phyloP scores from a whole-genome alignment of 139 green algal species.

The Trebouxia sp. region DNA sequence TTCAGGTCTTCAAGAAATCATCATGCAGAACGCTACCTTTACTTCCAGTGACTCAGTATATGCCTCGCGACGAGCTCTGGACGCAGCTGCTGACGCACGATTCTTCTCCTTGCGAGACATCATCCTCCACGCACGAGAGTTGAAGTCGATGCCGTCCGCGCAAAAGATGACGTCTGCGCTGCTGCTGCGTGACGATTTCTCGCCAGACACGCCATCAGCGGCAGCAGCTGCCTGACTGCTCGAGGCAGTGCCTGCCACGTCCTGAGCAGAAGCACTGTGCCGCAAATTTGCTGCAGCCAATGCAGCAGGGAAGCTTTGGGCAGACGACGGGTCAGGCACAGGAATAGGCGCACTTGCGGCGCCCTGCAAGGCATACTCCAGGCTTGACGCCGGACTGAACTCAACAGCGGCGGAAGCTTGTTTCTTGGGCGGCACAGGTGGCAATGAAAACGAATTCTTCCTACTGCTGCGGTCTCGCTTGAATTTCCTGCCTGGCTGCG shows the following conservation, averaged over 20 bases:
- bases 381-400: conserved; percentile 6
- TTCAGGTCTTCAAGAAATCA: too few relatives aligned
- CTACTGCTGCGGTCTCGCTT: conserved; percentile 17
- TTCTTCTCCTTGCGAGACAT: conserved; percentile 35
- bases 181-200: conserved; percentile 8
- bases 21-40: not conserved
- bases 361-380: conserved; percentile 3
- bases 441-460: conserved; percentile 8
- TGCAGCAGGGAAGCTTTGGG: not conserved
- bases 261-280: conserved; percentile 14
- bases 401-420: not conserved
- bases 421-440: conserved; percentile 6
- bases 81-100: conserved; percentile 26
- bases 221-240: not conserved
- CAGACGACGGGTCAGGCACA: not conserved
- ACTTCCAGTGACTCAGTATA: conserved; percentile 34
- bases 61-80: conserved; percentile 18
- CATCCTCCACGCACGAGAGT: conserved; percentile 14
- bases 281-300: not conserved
- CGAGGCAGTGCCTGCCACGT: not conserved
- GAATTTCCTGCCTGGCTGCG: conserved; percentile 9
- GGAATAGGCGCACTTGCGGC: not conserved
- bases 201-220: not conserved
- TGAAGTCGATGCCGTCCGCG: conserved; percentile 6
- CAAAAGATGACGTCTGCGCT: conserved; percentile 6